Base-by-base conservation (phyloP, 106 monocot genomes). In the Chionographis japonica region DNA sequence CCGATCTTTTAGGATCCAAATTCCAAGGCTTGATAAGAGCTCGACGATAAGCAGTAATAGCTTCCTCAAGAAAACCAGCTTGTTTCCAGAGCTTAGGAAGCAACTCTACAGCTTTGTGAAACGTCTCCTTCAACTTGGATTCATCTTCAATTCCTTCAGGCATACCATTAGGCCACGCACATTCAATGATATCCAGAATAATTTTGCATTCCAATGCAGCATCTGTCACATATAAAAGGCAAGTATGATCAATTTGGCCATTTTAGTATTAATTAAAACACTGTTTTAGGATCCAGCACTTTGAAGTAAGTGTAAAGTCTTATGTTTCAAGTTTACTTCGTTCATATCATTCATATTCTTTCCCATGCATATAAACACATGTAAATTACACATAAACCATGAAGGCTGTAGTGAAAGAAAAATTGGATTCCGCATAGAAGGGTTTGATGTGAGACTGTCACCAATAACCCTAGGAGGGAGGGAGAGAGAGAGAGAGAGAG, bases 151-250 rank as follows among this genome's bases (percentile, higher is more conserved):
- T 55, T 36, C 59, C 54, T 3, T 80, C 67, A 54, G 84, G 75
- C 56, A 88, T 63, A 63, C 94, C 94, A 77, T 74, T 40, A 57
- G 81, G 79, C 76, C 80, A 94, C 60, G 87, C 88, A 39, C 85
- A 82, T 75, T 94, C 88, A 37, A 88, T 66, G n/a, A 94, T 91
- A 64, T 94, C 94, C 3, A 94, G 12, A 63, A 94, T 74, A 70
- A 35, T 71, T 72, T 76, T 77, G 68, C 90, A 94, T 81, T 94
- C 94, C 27, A 69, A 38, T 57, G 94, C 94, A 66, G 94, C 90
- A 75, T 94, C 91, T 94, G 76, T 52, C 8, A 76, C 15, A 35
- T 61, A 20, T 41, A 58, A 27, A 65, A 53, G 15, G 56, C 13
- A 57, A 56, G 49, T 20, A 67, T 46, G 46, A 46, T 0, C 46